Evolutionary conservation across 2,329 filamentous ascomycete species (phyloP), one percentile per base, ranked within the genome.

Genomic region (Geoglossum cookeanum): DNA sequence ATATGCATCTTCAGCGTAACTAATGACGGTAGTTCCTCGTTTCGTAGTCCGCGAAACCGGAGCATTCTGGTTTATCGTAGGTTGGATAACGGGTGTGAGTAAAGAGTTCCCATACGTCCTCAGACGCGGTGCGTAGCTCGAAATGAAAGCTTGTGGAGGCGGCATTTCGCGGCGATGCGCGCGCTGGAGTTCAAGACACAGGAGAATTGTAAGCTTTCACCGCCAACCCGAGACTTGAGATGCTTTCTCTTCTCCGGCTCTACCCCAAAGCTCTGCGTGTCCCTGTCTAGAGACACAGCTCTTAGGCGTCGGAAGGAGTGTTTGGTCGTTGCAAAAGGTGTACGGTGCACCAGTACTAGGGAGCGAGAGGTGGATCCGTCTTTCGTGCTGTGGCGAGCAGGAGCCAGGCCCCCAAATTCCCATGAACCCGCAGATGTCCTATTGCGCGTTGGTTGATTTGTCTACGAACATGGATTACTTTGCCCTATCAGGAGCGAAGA

Each of bases 1-100:
- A 66, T 84, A 94, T 52, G 90, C 90, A 68, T 97, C 91, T 68
- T 98, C 92, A 29, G 92, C 91, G 67, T 98, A 98, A 72, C 96
- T 98, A 71, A 97, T 92, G 61, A 91, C 87, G 37, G 87, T 92
- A 1, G 92, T 97, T 58, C 92, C 92, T 70, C 92, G 85, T 74
- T 98, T 97, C 7, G 92, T 97, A n/a, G 87, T 94, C 67, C 91
- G 81, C 64, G 87, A 78, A 59, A 79, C 73, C 44, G 84, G 79
- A 29, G 81, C 83, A 1, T 79, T 70, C n/a, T 80, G 77, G 58
- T 75, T 75, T 63, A 83, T 77, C 60, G 81, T 82, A 57, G 78
- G 78, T 61, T 85, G 86, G 60, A 91, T 79, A 60, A 92, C 82
- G 39, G 91, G 90, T 29, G 87, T 87, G 60, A 96, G 79, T 57